Percentiles rank a stretch among this genome's conserved stretches.
Evolutionary conservation across 306 rosid genomes (phyloP).

Genomic region (Styphnolobium japonicum): DNA sequence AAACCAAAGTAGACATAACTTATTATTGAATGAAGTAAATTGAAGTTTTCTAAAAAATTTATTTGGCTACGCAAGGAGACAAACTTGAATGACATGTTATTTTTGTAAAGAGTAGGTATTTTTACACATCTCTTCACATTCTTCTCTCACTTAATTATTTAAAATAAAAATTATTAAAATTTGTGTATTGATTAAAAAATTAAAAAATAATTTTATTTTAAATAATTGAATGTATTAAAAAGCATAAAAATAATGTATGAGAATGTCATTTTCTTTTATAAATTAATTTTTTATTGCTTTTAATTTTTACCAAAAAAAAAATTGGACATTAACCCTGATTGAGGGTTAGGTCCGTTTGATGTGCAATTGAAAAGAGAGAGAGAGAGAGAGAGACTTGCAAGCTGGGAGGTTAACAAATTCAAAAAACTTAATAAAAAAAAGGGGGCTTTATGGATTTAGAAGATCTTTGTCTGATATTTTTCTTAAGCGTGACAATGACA

Average conservation of each 20-base stretch:
- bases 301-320: neutral
- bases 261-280: neutral
- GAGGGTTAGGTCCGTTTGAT: conserved; percentile 17
- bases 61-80: neutral
- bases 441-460: conserved; percentile 38
- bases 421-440: neutral
- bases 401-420: conserved; percentile 28
- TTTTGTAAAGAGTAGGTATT: too few species aligned
- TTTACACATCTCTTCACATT: neutral
- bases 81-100: neutral
- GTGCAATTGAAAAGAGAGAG: neutral
- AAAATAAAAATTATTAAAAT: neutral
- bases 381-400: neutral
- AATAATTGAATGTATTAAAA: neutral
- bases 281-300: neutral
- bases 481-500: conserved; percentile 25
- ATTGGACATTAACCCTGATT: neutral
- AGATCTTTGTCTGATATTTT: conserved; percentile 46
- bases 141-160: neutral
- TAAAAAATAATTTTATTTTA: neutral
- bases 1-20: too few species aligned
- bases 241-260: too few species aligned
- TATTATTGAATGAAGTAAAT: too few species aligned
- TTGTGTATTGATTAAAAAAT: neutral
- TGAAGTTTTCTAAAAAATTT: too few species aligned